phyloP scores from a whole-genome alignment of 805 yeast genomes.

The Candida taoyuanica region DNA sequence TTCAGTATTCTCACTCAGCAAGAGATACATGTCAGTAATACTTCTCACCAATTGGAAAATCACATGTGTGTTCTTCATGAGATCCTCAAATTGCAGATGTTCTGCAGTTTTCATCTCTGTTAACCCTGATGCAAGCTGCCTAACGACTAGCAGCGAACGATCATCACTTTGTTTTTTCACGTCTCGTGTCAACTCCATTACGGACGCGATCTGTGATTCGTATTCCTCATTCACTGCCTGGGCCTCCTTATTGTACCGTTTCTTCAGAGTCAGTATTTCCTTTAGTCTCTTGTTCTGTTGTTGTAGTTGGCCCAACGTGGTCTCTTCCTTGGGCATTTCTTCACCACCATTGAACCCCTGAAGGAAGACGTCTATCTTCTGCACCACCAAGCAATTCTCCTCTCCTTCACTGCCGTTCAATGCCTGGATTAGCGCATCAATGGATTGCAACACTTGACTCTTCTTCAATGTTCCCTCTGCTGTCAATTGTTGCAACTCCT shows the following conservation, averaged over 20 bases:
- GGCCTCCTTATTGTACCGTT: slow-evolving; percentile 8
- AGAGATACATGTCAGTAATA: slow-evolving; percentile 8
- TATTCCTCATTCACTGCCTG: slow-evolving; percentile 12
- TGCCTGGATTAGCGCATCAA: slow-evolving; percentile 17
- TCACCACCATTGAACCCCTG: neutral
- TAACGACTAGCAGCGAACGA: slow-evolving; percentile 3
- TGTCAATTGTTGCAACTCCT: slow-evolving; percentile 8
- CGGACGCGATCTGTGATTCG: slow-evolving; percentile 9
- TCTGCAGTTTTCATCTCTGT: slow-evolving; percentile 11
- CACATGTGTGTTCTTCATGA: slow-evolving; percentile 12
- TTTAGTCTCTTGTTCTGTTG: slow-evolving; percentile 18
- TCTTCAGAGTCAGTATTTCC: slow-evolving; percentile 8
- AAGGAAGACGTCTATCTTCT: slow-evolving; percentile 12
- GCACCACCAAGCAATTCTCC: slow-evolving; percentile 7
- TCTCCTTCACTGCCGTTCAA: slow-evolving; percentile 12
- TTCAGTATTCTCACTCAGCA: slow-evolving; percentile 7
- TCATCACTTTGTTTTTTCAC: slow-evolving; percentile 7
- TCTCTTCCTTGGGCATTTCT: neutral
- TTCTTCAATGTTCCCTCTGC: slow-evolving; percentile 8
- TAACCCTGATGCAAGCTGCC: slow-evolving; percentile 4
- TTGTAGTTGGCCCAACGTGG: slow-evolving; percentile 10
- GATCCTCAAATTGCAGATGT: slow-evolving; percentile 9
- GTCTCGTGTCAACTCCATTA: slow-evolving; percentile 9
- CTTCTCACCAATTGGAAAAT: slow-evolving; percentile 8
- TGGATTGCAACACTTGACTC: slow-evolving; percentile 12